Conservation (phyloP, 306 rosid species). For the Herpetospermum pedunculosum region DNA sequence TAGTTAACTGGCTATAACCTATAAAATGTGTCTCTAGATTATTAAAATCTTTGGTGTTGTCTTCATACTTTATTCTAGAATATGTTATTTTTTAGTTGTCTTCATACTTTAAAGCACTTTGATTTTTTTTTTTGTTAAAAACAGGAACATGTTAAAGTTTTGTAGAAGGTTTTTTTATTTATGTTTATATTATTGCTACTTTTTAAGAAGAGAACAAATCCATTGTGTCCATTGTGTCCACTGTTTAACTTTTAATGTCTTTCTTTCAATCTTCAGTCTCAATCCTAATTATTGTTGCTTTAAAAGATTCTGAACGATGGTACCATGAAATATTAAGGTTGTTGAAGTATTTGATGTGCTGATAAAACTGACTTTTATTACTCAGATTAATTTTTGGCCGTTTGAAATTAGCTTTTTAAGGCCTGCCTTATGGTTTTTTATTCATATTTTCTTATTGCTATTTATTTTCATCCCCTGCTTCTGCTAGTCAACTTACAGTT, state of each 20-base stretch:
- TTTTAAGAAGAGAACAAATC: background rate
- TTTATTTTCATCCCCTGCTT: background rate
- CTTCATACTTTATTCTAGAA: background rate
- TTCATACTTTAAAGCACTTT: background rate
- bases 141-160: background rate
- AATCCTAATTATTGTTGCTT: background rate
- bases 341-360: background rate
- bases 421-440: background rate
- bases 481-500: constrained; percentile 1
- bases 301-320: background rate
- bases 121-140: background rate
- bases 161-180: background rate
- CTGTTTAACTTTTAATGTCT: background rate
- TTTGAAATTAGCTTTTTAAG: background rate
- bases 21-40: background rate
- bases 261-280: background rate
- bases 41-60: background rate
- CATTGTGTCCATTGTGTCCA: background rate
- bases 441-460: background rate
- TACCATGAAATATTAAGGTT: constrained; percentile 5
- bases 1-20: background rate
- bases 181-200: background rate
- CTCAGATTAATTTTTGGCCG: background rate
- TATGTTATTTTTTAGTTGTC: too few species aligned
- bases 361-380: background rate